Evolutionary conservation across 768 basidiomycete genomes (phyloP).

Genomic region (Cyathus striatus): DNA sequence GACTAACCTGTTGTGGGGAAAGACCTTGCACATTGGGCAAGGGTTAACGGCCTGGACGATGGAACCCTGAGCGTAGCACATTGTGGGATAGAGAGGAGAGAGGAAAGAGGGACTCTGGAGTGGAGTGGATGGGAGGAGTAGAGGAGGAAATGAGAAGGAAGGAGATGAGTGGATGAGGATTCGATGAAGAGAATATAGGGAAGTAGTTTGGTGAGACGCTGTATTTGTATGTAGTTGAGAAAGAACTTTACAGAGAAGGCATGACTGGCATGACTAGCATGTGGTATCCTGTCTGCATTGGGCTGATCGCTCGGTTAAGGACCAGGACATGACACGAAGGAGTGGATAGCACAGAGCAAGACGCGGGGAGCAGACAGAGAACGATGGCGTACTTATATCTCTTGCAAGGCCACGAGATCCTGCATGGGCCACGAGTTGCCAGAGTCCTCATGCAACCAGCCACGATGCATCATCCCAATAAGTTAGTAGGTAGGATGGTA

Average conservation of each 20-base stretch:
- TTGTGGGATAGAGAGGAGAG: constrained; percentile 29
- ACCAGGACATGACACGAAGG: constrained; percentile 16
- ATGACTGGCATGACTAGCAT: constrained; percentile 22
- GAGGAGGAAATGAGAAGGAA: constrained; percentile 9
- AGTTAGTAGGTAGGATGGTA: too few relatives aligned
- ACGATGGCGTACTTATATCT: too few relatives aligned
- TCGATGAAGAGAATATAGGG: constrained; percentile 9
- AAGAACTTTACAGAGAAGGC: constrained; percentile 16
- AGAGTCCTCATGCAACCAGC: too few relatives aligned
- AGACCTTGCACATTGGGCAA: constrained; percentile 86
- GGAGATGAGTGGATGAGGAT: constrained; percentile 5
- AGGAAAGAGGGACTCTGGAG: constrained; percentile 6
- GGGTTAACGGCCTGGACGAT: constrained; percentile 60
- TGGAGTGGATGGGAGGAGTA: constrained; percentile 13
- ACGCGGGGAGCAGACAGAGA: neutral
- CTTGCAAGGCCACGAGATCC: too few relatives aligned
- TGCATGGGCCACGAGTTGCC: too few relatives aligned
- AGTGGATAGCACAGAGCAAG: neutral
- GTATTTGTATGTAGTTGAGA: constrained; percentile 17
- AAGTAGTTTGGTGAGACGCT: too few relatives aligned
- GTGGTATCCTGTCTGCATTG: constrained; percentile 25
- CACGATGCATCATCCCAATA: too few relatives aligned
- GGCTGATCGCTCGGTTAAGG: constrained; percentile 21
- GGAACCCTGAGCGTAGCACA: constrained; percentile 74
- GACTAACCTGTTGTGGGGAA: constrained; percentile 56